These are phyloP conservation scores for Nicotiana otophora DNA, from an alignment of 257 asterid genomes.

Conservation along the genomic window DNA sequence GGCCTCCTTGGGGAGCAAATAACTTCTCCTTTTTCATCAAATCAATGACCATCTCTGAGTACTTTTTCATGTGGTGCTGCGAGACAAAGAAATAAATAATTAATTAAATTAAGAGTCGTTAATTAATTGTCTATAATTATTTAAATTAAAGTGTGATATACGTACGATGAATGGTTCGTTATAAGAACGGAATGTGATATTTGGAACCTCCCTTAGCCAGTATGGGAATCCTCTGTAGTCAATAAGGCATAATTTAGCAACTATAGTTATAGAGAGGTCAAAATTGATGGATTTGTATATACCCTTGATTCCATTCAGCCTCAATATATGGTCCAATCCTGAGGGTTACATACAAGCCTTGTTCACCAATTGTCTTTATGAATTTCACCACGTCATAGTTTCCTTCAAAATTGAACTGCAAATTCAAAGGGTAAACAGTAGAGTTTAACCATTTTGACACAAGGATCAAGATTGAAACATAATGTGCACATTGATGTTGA, in stretches of 20 bases:
- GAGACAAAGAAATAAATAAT: neutral
- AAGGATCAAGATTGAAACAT: neutral
- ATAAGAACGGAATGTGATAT: constrained; percentile 54
- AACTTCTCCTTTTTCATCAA: constrained; percentile 55
- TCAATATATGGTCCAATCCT: constrained; percentile 76
- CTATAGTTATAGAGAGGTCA: too few relatives aligned
- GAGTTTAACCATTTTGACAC: neutral
- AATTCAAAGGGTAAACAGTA: neutral
- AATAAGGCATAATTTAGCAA: neutral
- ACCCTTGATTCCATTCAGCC: constrained; percentile 87
- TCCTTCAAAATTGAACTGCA: constrained; percentile 62
- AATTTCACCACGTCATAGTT: constrained; percentile 51
- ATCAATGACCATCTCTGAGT: constrained; percentile 41
- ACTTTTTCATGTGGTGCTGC: constrained; percentile 64
- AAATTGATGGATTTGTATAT: neutral
- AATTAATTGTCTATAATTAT: neutral
- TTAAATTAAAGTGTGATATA: neutral
- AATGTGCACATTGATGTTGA: neutral
- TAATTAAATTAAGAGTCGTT: neutral
- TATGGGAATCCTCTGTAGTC: constrained; percentile 67
- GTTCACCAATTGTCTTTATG: constrained; percentile 43
- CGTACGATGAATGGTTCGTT: constrained; percentile 63
- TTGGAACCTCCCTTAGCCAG: constrained; percentile 62
- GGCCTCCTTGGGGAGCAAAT: constrained; percentile 87
- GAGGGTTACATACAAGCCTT: constrained; percentile 70